Evolutionary conservation across 169 alveolate species (phyloP), one percentile per base, ranked within the genome.

Genomic region (Blepharisma undulans): DNA sequence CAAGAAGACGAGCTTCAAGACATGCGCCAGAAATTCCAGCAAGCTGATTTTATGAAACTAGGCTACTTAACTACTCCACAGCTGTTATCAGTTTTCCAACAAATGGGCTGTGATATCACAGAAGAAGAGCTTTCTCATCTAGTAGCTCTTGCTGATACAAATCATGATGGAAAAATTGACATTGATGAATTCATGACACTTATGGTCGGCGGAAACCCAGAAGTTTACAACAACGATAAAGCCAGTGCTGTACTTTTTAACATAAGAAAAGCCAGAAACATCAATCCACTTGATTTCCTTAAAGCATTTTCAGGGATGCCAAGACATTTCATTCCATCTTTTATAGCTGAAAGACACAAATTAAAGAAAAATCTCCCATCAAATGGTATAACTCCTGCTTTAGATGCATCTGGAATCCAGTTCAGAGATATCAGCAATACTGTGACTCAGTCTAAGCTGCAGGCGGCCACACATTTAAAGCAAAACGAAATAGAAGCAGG

Each of bases 161-260:
- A 94, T 66, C 78, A 88, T 61, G 89, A 92, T 81, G 95, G 95
- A 4, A 22, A 89, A 25, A 77, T 94, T n/a, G 97, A 94, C 60
- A 93, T 94, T 61, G 97, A 94, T 78, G 97, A 94, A 78, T 94
- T 94, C 66, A 92, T 92, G 48, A 92, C 93, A 22, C 71, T 94
- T 19, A 93, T 94, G 95, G 89, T 87, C 14, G 85, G 92, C 71
- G 93, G 91, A 6, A 90, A 87, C 48, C 90, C 87, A 7, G 25
- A 76, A 34, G 90, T 76, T 22, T 88, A 91, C 33, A 79, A 88
- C 25, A 77, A 76, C 72, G 87, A 81, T 0, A 16, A 29, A 10
- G 59, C 92, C 29, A 88, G 82, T 72, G 88, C 84, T 59, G 84
- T 94, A 2, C 66, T 93, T 12, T 80, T 93, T 71, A 93, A 89